Evolutionary conservation across 73 alveolate genomes (phyloP).

Genomic region (Uronychia binucleata): DNA sequence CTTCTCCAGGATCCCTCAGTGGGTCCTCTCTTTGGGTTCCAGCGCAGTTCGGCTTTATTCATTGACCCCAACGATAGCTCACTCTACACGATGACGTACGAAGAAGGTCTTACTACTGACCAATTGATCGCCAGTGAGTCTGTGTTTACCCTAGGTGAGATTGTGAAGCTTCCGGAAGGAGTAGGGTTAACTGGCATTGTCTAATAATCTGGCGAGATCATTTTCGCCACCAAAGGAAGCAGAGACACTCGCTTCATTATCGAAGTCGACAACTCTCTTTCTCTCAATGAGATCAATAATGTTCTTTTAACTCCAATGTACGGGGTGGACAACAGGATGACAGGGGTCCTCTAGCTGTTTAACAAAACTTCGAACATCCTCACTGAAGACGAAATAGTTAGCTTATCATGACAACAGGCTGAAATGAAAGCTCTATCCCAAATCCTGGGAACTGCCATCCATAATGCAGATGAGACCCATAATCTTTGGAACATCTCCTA

Average conservation of each 20-base stretch:
- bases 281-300: not conserved
- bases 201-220: not conserved
- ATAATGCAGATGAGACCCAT: not conserved
- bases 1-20: not conserved
- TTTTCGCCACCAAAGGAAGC: not conserved
- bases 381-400: not conserved
- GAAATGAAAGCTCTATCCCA: not conserved
- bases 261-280: not conserved
- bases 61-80: not conserved
- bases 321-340: not conserved
- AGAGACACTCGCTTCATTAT: not conserved
- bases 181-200: not conserved
- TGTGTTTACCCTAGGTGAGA: not conserved
- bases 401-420: not conserved
- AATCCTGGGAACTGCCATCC: not conserved
- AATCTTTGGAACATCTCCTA: not conserved
- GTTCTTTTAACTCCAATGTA: not conserved
- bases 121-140: not conserved
- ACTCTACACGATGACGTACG: not conserved
- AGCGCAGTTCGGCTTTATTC: not conserved
- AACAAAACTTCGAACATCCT: not conserved
- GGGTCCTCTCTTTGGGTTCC: not conserved
- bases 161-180: not conserved
- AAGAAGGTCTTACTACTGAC: not conserved
- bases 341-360: not conserved